Base-by-base conservation (phyloP, 1,284 basidiomycete genomes). In the Ganoderma boninense region DNA sequence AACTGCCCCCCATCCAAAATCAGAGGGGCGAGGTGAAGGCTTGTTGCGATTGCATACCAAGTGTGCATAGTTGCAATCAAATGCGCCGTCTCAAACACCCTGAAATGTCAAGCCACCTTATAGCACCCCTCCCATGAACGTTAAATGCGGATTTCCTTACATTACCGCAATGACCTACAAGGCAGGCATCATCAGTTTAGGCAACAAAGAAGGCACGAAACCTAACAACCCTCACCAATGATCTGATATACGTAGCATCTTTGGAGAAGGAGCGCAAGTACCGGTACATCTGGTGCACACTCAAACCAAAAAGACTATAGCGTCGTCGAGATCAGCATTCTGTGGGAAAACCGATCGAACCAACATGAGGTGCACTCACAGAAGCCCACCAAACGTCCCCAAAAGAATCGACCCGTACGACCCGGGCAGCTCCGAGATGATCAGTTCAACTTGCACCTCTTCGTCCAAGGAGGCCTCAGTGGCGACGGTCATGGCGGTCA, bases 221-320 rank as follows among this genome's bases (percentile, higher is more conserved):
- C 38, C 5, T 32, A 35, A 44, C 40, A 11, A 16, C 61, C 59
- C 67, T 43, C 54, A 68, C 67, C 62, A 68, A 13, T 4, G n/a
- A 64, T 57, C 67, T 52, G n/a, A 68, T 68, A 43, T 64, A 68
- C 20, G 59, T 18, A 26, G 62, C 56, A 56, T 68, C 67, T 16
- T 52, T 43, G 11, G 67, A 52, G 40, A 68, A 68, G 52, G 56
- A 40, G 18, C 46, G 62, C 6, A 42, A 32, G 38, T 68, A 68
- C 18, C 62, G 62, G 52, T 68, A 64, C n/a, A 32, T 32, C 62
- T 68, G 67, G 32, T 68, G 67, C n/a, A 68, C 26, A 20, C 52
- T 38, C 29, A 68, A 23, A 11, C 67, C 67, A 49, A 56, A 68
- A 52, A 63, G 44, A 29, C 67, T 68, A 40, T 0, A n/a, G 11